Percentiles rank a stretch among this genome's conserved stretches.
Evolutionary conservation across 176 grass and related monocot genomes (phyloP).

Genomic region (Areca catechu): DNA sequence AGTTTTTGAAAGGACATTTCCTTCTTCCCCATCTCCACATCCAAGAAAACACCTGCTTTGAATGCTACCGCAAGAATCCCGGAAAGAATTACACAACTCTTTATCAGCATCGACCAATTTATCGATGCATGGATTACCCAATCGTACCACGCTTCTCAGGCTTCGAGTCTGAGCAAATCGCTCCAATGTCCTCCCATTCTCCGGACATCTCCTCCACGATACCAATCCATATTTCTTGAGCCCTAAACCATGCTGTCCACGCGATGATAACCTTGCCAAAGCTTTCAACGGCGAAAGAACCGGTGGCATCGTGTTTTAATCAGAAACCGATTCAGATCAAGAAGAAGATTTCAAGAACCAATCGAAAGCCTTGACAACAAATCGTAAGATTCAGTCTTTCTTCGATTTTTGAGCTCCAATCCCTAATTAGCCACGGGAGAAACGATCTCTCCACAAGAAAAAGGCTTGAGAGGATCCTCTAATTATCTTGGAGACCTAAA

Average conservation of each 20-base stretch:
- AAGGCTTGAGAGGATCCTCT: too few relatives aligned
- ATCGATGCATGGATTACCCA: conserved; percentile 22
- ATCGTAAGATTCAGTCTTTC: too few relatives aligned
- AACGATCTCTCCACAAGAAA: too few relatives aligned
- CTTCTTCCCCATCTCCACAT: conserved; percentile 78
- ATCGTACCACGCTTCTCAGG: conserved; percentile 23
- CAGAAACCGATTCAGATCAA: too few relatives aligned
- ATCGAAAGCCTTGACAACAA: too few relatives aligned
- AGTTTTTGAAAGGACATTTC: conserved; percentile 70
- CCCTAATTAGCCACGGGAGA: too few relatives aligned
- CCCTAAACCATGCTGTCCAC: conserved; percentile 30
- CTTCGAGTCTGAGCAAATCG: conserved; percentile 45
- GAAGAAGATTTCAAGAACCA: too few relatives aligned
- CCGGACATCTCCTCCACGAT: conserved; percentile 27
- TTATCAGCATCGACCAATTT: conserved; percentile 15
- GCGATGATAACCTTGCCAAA: conserved; percentile 16
- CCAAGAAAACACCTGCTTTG: conserved; percentile 79
- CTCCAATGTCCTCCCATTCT: conserved; percentile 23
- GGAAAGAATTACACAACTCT: background rate
- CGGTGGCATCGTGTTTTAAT: conserved; percentile 23
- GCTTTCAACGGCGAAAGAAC: conserved; percentile 40
- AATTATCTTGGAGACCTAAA: too few relatives aligned
- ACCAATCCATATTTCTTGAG: conserved; percentile 27
- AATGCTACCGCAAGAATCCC: conserved; percentile 14
- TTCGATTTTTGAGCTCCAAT: too few relatives aligned